Base-by-base conservation (phyloP, 805 yeast genomes). In the Zygosaccharomyces siamensis region DNA sequence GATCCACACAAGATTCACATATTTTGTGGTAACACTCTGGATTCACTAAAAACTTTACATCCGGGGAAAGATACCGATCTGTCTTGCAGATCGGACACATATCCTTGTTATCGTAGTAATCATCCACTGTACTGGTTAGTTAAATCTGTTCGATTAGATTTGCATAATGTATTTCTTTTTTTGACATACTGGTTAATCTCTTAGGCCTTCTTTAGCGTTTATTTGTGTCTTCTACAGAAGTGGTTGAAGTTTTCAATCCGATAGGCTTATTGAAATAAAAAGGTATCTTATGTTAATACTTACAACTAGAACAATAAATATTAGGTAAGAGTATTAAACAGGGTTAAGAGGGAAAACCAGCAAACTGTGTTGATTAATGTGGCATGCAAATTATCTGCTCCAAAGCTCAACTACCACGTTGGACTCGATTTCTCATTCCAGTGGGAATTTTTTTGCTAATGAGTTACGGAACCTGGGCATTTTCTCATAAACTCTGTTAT, bases 71-170 rank as follows among this genome's bases (percentile, higher is more conserved):
- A 67, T 93, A 93, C 65, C 90, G 74, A 69, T 92, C 96, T 41
- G 97, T 89, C 70, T 92, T 89, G 75, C 99, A 93, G 61, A 93
- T 89, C 27, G 98, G 98, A 74, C 99, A 93, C 81, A 90, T 85
- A 67, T 88, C 96, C 73, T 75, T 74, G 46, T 77, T 63, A 51
- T 76, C 67, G 48, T 79, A 84, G 46, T 77, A 60, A 39, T 59
- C 83, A 48, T 66, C 69, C 64, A 63, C 52, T 51, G 30, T 32
- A 47, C 43, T 11, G 27, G 43, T 39, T 43, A 50, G 27, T 31
- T 11, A 28, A 33, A 14, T 16, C 3, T 16, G 21, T 14, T 33
- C 11, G 3, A 14, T 18, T 11, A 14, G 7, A 1, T 5, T 2
- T 7, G 16, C 30, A 41, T 16, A 18, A 30, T 20, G 20, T 30